These are phyloP conservation scores for Leersia perrieri DNA, from an alignment of 176 grass and related monocot genomes.

Conservation along the genomic window DNA sequence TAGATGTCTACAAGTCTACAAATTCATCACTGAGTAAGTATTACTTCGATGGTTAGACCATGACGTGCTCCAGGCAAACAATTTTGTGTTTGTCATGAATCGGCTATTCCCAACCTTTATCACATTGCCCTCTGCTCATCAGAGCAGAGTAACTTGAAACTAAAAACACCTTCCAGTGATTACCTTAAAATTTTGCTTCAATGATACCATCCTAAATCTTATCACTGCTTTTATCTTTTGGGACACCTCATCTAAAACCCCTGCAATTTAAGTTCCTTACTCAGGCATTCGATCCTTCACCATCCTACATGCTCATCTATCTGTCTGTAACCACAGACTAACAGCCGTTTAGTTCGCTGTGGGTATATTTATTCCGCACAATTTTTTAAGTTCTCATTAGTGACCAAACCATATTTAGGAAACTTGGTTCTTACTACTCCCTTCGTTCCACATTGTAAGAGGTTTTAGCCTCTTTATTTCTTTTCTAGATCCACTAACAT, in stretches of 20 bases:
- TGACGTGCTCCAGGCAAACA: slow-evolving; percentile 1
- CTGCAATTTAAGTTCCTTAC: not conserved
- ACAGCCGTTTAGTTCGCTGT: not conserved
- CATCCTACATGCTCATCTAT: slow-evolving; percentile 10
- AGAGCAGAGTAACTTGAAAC: slow-evolving; percentile 4
- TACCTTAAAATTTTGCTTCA: not conserved
- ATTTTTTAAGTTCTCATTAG: not conserved
- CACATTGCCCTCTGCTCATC: slow-evolving; percentile 18
- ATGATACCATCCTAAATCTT: not conserved
- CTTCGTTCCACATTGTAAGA: no score
- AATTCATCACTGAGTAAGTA: slow-evolving; percentile 16
- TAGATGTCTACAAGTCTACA: slow-evolving; percentile 47
- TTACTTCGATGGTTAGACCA: not conserved
- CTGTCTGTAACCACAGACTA: not conserved
- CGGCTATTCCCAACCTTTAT: not conserved
- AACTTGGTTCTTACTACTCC: not conserved
- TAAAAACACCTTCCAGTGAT: not conserved
- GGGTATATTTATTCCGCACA: not conserved
- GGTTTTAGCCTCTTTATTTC: no score
- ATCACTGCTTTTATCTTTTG: not conserved
- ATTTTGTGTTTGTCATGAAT: slow-evolving; percentile 9
- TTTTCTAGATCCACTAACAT: no score
- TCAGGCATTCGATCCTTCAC: not conserved
- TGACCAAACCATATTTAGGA: not conserved
- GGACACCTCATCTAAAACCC: not conserved